A percentile compares a stretch with the other conserved stretches of the same genome.
Evolutionary conservation across 2,329 filamentous ascomycete species (phyloP).

Genomic region (Didymella segeticola): DNA sequence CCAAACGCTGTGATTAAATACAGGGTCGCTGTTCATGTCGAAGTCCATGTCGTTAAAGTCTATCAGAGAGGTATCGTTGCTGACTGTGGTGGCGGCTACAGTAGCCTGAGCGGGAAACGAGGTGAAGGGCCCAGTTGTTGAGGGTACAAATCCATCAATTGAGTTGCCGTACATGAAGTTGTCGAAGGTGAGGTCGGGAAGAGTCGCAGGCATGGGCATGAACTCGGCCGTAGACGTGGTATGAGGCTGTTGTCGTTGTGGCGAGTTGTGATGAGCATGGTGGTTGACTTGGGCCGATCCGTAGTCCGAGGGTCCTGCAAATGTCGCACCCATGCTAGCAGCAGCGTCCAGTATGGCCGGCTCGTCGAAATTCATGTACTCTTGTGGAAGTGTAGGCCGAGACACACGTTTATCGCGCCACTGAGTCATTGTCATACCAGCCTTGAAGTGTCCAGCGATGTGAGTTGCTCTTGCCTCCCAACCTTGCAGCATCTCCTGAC

Average conservation of each 20-base stretch:
- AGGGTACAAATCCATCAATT: not conserved
- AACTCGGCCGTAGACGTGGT: not conserved
- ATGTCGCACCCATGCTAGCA: slow-evolving; percentile 1
- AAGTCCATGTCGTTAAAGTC: not conserved
- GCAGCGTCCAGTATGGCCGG: not conserved
- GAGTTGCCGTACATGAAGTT: not conserved
- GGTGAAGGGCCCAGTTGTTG: no score
- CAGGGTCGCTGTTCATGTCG: not conserved
- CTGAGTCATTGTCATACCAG: slow-evolving; percentile 37
- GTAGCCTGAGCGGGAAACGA: no score
- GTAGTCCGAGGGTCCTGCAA: slow-evolving; percentile 1
- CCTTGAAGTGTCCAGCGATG: slow-evolving; percentile 44
- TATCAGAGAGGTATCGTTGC: not conserved
- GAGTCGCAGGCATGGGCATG: not conserved
- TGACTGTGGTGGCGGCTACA: no score
- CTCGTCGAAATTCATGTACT: not conserved
- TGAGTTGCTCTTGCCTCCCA: slow-evolving; percentile 44
- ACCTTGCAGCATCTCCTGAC: slow-evolving; percentile 26
- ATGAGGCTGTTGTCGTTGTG: not conserved
- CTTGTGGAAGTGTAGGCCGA: not conserved
- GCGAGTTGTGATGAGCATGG: not conserved
- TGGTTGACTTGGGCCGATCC: not conserved
- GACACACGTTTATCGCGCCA: slow-evolving; percentile 24
- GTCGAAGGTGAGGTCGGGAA: not conserved
- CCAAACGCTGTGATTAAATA: not conserved